Conservation (phyloP, 2,329 filamentous ascomycete species). For the Fusarium cyanostomum region DNA sequence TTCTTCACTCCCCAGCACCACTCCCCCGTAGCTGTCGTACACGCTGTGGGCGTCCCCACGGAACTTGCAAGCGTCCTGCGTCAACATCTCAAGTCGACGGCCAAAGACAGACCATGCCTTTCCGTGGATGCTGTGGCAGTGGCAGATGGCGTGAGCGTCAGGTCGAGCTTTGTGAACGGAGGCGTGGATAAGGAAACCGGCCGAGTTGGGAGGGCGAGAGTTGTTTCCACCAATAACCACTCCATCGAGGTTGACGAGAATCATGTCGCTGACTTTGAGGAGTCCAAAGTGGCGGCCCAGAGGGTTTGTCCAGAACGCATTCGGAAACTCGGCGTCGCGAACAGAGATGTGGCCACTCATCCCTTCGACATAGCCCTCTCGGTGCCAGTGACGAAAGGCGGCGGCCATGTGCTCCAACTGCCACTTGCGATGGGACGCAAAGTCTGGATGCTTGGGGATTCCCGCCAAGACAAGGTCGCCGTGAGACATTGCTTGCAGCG, state of each 20-base stretch:
- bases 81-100: slow-evolving; percentile 72
- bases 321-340: slow-evolving; percentile 67
- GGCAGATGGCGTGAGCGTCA: slow-evolving; percentile 73
- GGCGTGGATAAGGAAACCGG: slow-evolving; percentile 76
- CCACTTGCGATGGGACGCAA: slow-evolving; percentile 42
- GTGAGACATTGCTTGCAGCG: slow-evolving; percentile 42
- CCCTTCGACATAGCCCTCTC: slow-evolving; percentile 73
- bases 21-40: slow-evolving; percentile 64
- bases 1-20: slow-evolving; percentile 68
- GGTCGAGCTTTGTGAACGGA: slow-evolving; percentile 69
- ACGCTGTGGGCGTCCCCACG: slow-evolving; percentile 69
- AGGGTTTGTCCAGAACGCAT: slow-evolving; percentile 74
- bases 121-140: slow-evolving; percentile 71
- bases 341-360: slow-evolving; percentile 75
- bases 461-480: slow-evolving; percentile 38
- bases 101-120: slow-evolving; percentile 75
- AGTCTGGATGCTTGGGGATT: slow-evolving; percentile 39
- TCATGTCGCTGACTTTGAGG: slow-evolving; percentile 73
- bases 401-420: slow-evolving; percentile 69
- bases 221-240: slow-evolving; percentile 71
- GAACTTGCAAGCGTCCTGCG: slow-evolving; percentile 71
- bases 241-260: slow-evolving; percentile 69
- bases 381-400: slow-evolving; percentile 74
- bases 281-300: slow-evolving; percentile 72
- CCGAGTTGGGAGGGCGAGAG: slow-evolving; percentile 69